Percentiles rank a stretch among this genome's conserved stretches.
These are phyloP conservation scores for Protomyces arabidopsidicola DNA, from an alignment of 1,139 yeast species.

Conservation along the genomic window DNA sequence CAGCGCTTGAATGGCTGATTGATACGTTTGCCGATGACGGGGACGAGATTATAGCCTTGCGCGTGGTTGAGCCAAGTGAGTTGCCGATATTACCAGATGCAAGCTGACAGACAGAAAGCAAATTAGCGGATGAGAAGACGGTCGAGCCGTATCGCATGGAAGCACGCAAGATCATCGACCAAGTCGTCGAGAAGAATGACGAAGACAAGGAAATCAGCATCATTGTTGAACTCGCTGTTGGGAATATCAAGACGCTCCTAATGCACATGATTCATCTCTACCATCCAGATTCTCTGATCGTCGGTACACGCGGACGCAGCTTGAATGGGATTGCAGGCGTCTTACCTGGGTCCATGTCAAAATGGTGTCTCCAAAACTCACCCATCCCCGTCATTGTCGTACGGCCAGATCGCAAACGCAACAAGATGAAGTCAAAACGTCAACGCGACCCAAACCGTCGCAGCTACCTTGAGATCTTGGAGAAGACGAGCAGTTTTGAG, in stretches of 20 bases:
- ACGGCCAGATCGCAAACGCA: conserved; percentile 50
- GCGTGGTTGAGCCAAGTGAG: conserved; percentile 43
- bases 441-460: conserved; percentile 39
- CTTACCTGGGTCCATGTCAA: conserved; percentile 48
- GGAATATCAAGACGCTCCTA: conserved; percentile 55
- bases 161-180: conserved; percentile 43
- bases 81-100: background rate
- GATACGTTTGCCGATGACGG: conserved; percentile 50
- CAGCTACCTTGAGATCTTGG: conserved; percentile 35
- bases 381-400: conserved; percentile 66
- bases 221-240: conserved; percentile 58
- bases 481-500: conserved; percentile 29
- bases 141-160: conserved; percentile 41
- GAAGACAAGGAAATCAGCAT: conserved; percentile 48
- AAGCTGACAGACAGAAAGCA: conserved; percentile 5
- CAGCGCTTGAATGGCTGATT: conserved; percentile 62
- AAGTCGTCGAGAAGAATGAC: conserved; percentile 49
- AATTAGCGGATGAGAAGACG: conserved; percentile 34
- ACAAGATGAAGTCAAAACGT: conserved; percentile 39
- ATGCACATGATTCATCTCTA: conserved; percentile 55
- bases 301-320: conserved; percentile 54
- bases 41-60: conserved; percentile 33
- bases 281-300: conserved; percentile 60
- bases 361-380: conserved; percentile 62
- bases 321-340: conserved; percentile 48